Evolutionary conservation across 495 filamentous ascomycete species (phyloP), one percentile per base, ranked within the genome.

Genomic region (Daldinia concentrica): DNA sequence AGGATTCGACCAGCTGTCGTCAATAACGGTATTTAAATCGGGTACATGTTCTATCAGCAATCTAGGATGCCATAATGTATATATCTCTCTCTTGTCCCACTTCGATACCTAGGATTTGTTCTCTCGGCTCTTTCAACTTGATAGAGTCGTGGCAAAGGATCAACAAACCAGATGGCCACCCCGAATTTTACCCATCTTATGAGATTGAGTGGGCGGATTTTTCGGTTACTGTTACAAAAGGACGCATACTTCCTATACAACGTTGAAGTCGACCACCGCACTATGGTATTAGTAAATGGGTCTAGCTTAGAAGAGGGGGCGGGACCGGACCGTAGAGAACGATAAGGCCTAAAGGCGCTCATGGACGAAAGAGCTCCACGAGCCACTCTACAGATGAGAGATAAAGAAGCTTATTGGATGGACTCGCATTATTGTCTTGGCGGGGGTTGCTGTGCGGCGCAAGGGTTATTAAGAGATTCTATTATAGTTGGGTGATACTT

Each of bases 401-500:
- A 30, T 57, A 36, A 22, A 29, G n/a, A 55, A 34, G 48, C 43
- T 69, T 22, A 73, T 69, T 69, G 54, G 52, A 66, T 41, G 57
- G 19, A 51, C 58, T 60, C 58, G 41, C 62, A 69, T 59, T 43
- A 62, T 45, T 27, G 51, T 62, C 71, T 69, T 69, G 66, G 66
- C 71, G 24, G 59, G 36, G 65, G 57, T 63, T 66, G 58, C 66
- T 65, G 36, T 39, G 62, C 65, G 71, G 71, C 70, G 51, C 58
- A 58, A 51, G 30, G 71, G 58, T 55, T 58, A 50, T 62, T 54
- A 27, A 51, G 62, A 34, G 56, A 58, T 69, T 73, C 54, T 45
- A 69, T 59, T 66, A 41, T 56, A 66, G 51, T 62, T 69, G 70
- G 70, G 50, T 69, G 27, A 26, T 36, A 63, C 51, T 66, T 54